A percentile compares a stretch with the other conserved stretches of the same genome.
Conservation (phyloP, 179 eudicot genomes). For the Gypsophila paniculata region DNA sequence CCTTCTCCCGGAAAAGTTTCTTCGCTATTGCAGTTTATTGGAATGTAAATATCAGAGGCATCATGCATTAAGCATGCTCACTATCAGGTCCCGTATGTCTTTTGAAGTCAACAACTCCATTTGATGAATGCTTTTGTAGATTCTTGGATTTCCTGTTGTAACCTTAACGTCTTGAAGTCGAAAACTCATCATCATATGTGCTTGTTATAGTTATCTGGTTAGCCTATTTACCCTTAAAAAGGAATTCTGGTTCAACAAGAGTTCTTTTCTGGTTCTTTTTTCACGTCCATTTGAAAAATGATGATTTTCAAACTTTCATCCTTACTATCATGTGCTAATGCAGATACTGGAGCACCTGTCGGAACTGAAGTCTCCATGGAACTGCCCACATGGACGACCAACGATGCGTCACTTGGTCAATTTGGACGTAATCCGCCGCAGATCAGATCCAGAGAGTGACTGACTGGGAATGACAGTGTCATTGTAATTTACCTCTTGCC, state of each 20-base stretch:
- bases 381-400: constrained; percentile 97
- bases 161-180: background rate
- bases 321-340: background rate
- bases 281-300: background rate
- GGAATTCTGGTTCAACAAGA: background rate
- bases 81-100: background rate
- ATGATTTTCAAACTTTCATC: background rate
- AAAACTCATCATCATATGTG: background rate
- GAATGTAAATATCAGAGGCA: background rate
- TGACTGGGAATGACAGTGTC: constrained; percentile 13
- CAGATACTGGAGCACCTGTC: constrained; percentile 85
- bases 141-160: background rate
- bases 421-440: constrained; percentile 38
- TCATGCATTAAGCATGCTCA: no score
- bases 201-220: background rate
- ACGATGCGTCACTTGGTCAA: constrained; percentile 98
- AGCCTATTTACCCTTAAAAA: background rate
- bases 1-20: background rate
- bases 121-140: no score
- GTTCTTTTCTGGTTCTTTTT: background rate
- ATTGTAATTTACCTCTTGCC: background rate
- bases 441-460: constrained; percentile 28
- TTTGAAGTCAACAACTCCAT: background rate
- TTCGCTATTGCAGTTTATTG: background rate
- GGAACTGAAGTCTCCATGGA: constrained; percentile 90